Evolutionary conservation across 2,329 filamentous ascomycete genomes (phyloP), one percentile per base, ranked within the genome.

Genomic region (Phialemoniopsis sp.): DNA sequence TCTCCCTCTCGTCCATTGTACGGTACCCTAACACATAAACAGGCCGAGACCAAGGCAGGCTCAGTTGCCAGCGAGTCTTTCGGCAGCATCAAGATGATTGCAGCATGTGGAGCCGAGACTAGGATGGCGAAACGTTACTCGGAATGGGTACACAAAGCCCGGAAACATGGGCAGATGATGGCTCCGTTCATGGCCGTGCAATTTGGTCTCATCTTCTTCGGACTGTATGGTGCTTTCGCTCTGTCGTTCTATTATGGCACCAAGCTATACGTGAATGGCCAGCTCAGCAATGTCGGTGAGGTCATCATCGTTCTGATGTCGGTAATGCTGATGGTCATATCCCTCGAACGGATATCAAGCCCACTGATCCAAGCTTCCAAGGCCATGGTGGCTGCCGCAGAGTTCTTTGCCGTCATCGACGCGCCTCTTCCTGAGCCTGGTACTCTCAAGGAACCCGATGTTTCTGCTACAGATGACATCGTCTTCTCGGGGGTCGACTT

Each of bases 401-500:
- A 78, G 40, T 78, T 80, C 50, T 78, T 78, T 45, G 65, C 65
- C 32, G 69, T 79, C 42, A 73, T 73, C 41, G 69, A 73, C 39
- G 64, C 67, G 4, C 67, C 67, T 2, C 62, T 59, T 38, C 65
- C 69, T 2, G 49, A 53, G 1, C 51, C 44, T 1, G 66, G 62
- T 17, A 64, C 62, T 6, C 52, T 77, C 5, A 68, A 54, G 38
- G 67, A 61, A 1, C 72, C 72, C 1, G 68, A 75, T n/a, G 67
- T 73, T 14, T 69, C 68, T 2, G 65, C 68, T 3, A 61, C 57
- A 5, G 61, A 64, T n/a, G 73, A 83, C 38, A 82, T 87, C 36
- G 60, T 72, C 5, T 76, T 90, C 31, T 62, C 77, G 10, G 67
- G 78, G 31, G 75, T 90, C 10, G 75, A 71, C n/a, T 89, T 90